phyloP scores from a whole-genome alignment of 2,329 filamentous ascomycete species.

The Monilinia fructigena region DNA sequence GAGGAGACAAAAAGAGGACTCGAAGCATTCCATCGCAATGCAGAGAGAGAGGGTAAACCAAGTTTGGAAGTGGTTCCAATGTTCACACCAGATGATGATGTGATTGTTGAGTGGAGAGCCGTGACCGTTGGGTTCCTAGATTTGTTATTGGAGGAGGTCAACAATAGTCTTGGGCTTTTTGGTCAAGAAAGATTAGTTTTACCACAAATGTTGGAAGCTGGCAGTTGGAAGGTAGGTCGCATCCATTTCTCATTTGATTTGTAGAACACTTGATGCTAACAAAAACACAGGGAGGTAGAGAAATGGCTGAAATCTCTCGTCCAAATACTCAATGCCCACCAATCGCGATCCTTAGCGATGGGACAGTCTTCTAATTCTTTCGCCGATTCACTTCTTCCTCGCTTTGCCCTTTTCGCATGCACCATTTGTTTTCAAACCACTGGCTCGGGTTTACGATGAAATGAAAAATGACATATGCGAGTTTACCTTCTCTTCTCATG shows the following conservation, averaged over 20 bases:
- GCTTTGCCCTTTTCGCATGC: constrained; percentile 15
- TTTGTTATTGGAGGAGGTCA: constrained; percentile 67
- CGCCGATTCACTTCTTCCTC: constrained; percentile 6
- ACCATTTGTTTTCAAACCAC: constrained; percentile 2
- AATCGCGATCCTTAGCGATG: constrained; percentile 94
- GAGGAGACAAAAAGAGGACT: constrained; percentile 70
- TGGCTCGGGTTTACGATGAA: constrained; percentile 20
- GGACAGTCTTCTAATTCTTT: constrained; percentile 77
- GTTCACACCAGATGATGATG: constrained; percentile 71
- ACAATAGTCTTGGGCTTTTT: constrained; percentile 63
- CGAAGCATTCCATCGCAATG: constrained; percentile 67
- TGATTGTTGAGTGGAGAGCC: constrained; percentile 77
- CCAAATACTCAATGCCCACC: constrained; percentile 85
- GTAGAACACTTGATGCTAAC: constrained; percentile 23
- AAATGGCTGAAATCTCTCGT: constrained; percentile 91
- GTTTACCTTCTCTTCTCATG: constrained; percentile 10
- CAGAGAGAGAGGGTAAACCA: constrained; percentile 68
- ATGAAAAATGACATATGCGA: constrained; percentile 19
- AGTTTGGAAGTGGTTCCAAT: constrained; percentile 71
- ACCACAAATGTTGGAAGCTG: constrained; percentile 89
- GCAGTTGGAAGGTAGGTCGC: constrained; percentile 86
- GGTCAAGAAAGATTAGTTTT: constrained; percentile 71
- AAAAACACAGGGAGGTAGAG: constrained; percentile 72
- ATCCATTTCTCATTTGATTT: constrained; percentile 6
- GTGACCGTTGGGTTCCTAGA: constrained; percentile 74